Evolutionary conservation across 345 rosid genomes (phyloP).

Genomic region (Gossypium thurberi): DNA sequence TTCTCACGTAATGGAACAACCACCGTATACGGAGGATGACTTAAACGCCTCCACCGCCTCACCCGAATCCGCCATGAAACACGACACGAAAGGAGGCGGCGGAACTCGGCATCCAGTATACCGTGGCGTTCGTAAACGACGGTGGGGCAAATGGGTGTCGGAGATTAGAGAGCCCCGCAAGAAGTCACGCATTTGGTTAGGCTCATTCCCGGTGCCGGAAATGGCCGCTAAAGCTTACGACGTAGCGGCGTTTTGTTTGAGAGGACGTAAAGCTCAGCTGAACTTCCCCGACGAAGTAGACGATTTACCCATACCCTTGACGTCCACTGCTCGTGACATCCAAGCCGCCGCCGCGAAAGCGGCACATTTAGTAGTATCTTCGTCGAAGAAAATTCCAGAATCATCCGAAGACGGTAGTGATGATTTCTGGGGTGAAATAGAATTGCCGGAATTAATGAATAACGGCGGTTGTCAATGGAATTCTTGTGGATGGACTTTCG

Average conservation of each 20-base stretch:
- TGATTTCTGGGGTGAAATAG: slow-evolving; percentile 76
- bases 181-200: slow-evolving; percentile 82
- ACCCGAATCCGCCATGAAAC: not conserved
- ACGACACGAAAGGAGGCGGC: slow-evolving; percentile 18
- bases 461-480: slow-evolving; percentile 29
- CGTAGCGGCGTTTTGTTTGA: slow-evolving; percentile 67
- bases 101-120: slow-evolving; percentile 53
- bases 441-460: slow-evolving; percentile 55
- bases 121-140: slow-evolving; percentile 68
- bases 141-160: slow-evolving; percentile 95
- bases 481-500: slow-evolving; percentile 30
- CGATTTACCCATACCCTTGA: slow-evolving; percentile 49
- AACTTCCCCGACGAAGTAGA: slow-evolving; percentile 71
- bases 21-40: slow-evolving; percentile 34
- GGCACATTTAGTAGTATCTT: slow-evolving; percentile 28
- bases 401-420: slow-evolving; percentile 25
- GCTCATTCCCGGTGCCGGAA: slow-evolving; percentile 74
- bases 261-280: slow-evolving; percentile 73
- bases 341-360: slow-evolving; percentile 77
- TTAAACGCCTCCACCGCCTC: slow-evolving; percentile 15
- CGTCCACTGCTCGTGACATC: slow-evolving; percentile 58
- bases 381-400: slow-evolving; percentile 21
- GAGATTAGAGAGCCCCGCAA: slow-evolving; percentile 85
- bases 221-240: slow-evolving; percentile 90
- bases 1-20: slow-evolving; percentile 39